Conservation (phyloP, 768 basidiomycete species). For the Brasilioporus rufonigricans region DNA sequence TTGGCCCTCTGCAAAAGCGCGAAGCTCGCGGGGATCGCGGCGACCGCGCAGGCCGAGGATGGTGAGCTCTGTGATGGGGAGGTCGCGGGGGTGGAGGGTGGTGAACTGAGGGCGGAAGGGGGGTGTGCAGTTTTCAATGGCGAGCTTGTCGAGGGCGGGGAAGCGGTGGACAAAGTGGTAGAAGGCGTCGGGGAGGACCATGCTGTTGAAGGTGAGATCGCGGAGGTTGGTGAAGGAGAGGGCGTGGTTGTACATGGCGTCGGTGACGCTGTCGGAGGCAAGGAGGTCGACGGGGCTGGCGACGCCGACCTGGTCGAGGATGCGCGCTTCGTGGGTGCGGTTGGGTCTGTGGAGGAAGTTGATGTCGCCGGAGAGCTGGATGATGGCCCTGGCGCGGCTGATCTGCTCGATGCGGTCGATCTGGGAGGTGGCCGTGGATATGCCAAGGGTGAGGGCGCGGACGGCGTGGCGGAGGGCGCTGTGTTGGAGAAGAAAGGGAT, state of each 20-base stretch:
- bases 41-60: slow-evolving; percentile 36
- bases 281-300: slow-evolving; percentile 21
- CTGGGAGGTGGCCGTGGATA: slow-evolving; percentile 21
- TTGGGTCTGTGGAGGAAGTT: slow-evolving; percentile 12
- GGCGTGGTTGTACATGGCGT: slow-evolving; percentile 20
- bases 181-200: slow-evolving; percentile 37
- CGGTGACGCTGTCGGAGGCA: slow-evolving; percentile 16
- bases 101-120: slow-evolving; percentile 21
- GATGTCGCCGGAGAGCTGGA: slow-evolving; percentile 19
- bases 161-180: slow-evolving; percentile 37
- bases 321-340: slow-evolving; percentile 25
- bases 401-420: slow-evolving; percentile 30
- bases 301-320: slow-evolving; percentile 22
- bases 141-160: slow-evolving; percentile 37
- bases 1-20: slow-evolving; percentile 36
- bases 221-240: slow-evolving; percentile 34
- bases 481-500: slow-evolving; percentile 15
- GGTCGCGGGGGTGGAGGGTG: slow-evolving; percentile 28
- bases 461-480: slow-evolving; percentile 8
- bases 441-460: slow-evolving; percentile 25
- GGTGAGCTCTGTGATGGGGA: slow-evolving; percentile 44
- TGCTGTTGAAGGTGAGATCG: slow-evolving; percentile 36
- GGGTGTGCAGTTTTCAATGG: slow-evolving; percentile 40
- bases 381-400: slow-evolving; percentile 23
- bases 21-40: slow-evolving; percentile 23